These are phyloP conservation scores for Skeletonema potamos DNA, from an alignment of 108 stramenopile species.

Conservation along the genomic window DNA sequence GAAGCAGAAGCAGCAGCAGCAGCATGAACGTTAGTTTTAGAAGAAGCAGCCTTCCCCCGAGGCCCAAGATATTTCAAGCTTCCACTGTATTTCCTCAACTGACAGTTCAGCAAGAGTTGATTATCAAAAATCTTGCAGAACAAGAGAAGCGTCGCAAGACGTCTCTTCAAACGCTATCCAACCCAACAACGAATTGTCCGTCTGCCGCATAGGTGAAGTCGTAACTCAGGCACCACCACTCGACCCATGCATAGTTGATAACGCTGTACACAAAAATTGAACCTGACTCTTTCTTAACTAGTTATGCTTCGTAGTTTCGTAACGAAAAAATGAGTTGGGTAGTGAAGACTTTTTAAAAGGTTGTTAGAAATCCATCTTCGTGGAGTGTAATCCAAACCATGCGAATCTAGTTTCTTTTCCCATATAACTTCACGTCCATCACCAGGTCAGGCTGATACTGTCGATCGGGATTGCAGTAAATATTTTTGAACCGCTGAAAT, in stretches of 20 bases:
- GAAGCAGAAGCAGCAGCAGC: neutral
- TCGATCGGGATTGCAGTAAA: conserved; percentile 72
- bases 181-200: neutral
- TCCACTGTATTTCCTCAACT: neutral
- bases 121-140: neutral
- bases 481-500: conserved; percentile 80
- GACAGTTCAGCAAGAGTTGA: neutral
- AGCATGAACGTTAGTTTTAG: neutral
- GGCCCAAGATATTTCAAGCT: neutral
- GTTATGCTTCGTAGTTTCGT: neutral
- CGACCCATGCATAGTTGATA: neutral
- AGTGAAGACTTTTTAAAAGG: neutral
- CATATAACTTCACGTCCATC: conserved; percentile 73
- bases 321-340: too few species aligned
- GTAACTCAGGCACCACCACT: neutral
- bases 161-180: neutral
- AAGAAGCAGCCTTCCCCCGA: neutral
- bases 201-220: neutral
- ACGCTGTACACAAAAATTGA: neutral
- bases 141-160: conserved; percentile 1
- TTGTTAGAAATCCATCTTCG: neutral
- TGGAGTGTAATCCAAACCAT: neutral
- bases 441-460: conserved; percentile 79
- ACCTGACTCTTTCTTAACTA: too few species aligned
- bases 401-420: conserved; percentile 41